A percentile compares a stretch with the other conserved stretches of the same genome.
phyloP scores from a whole-genome alignment of 1,284 basidiomycete species.

The Cystobasidium slooffiae region DNA sequence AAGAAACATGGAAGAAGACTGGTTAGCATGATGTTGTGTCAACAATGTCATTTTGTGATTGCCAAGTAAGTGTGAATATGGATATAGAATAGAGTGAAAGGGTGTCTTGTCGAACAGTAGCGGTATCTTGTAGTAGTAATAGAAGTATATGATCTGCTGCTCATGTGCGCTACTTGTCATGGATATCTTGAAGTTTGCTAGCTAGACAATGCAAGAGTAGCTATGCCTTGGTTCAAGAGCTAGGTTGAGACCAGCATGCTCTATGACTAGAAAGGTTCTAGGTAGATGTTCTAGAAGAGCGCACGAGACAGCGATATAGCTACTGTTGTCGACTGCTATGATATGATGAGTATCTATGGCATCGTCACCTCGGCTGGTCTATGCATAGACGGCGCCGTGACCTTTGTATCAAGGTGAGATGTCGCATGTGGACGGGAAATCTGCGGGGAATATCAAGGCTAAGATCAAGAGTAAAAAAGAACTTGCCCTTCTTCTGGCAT shows the following conservation, averaged over 20 bases:
- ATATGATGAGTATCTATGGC: not conserved
- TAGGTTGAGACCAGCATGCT: no score
- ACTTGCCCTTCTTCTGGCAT: constrained; percentile 99
- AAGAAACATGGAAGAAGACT: constrained; percentile 3
- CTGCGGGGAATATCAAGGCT: constrained; percentile 51
- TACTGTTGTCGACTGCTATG: not conserved
- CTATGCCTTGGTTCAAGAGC: not conserved
- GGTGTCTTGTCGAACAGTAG: constrained; percentile 23
- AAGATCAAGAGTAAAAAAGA: constrained; percentile 38
- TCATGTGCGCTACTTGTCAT: not conserved
- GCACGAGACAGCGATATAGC: not conserved
- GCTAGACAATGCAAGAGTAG: constrained; percentile 14
- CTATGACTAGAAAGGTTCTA: constrained; percentile 7
- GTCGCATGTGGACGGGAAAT: constrained; percentile 47
- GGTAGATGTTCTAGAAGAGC: not conserved
- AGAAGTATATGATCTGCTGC: constrained; percentile 14
- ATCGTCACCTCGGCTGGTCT: no score
- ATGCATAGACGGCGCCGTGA: no score
- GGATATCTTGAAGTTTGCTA: constrained; percentile 18
- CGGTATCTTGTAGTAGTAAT: constrained; percentile 7
- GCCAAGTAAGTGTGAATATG: not conserved
- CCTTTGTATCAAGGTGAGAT: not conserved
- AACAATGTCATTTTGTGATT: not conserved
- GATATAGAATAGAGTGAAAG: not conserved
- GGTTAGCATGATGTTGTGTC: constrained; percentile 12